A percentile compares a stretch with the other conserved stretches of the same genome.
These are phyloP conservation scores for Meira nashicola DNA, from an alignment of 1,284 basidiomycete genomes.

Conservation along the genomic window DNA sequence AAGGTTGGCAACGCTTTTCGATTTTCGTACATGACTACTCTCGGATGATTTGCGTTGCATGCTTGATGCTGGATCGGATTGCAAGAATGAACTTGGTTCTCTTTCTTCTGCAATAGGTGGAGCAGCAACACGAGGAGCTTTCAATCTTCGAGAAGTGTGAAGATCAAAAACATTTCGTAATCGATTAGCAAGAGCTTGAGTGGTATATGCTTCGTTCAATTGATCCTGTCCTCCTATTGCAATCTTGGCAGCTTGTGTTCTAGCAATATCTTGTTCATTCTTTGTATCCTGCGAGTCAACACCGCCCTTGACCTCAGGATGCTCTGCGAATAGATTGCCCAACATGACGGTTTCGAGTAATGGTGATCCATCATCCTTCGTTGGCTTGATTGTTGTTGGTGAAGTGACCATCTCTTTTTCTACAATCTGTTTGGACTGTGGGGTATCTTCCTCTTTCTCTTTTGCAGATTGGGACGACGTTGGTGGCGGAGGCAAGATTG, in stretches of 20 bases:
- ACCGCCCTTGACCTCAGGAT: too few species aligned
- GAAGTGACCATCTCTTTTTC: slow-evolving; percentile 7
- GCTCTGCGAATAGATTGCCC: too few species aligned
- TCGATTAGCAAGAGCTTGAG: slow-evolving; percentile 14
- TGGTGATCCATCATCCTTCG: too few species aligned
- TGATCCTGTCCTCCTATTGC: too few species aligned
- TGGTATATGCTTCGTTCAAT: too few species aligned
- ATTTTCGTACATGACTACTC: not conserved
- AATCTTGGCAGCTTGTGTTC: too few species aligned
- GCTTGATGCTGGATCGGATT: not conserved
- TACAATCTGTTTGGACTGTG: not conserved
- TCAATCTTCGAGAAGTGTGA: slow-evolving; percentile 38
- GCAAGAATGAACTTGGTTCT: not conserved
- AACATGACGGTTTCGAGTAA: too few species aligned
- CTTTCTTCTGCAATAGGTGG: not conserved
- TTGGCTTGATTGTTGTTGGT: slow-evolving; percentile 6
- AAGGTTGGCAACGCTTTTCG: too few species aligned
- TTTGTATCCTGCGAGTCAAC: too few species aligned
- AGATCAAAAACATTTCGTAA: slow-evolving; percentile 38
- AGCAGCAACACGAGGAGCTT: slow-evolving; percentile 15
- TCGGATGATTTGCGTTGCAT: not conserved
- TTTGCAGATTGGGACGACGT: not conserved
- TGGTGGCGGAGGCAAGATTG: slow-evolving; percentile 31
- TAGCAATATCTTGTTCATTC: too few species aligned
- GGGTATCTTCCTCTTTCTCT: not conserved